Base-by-base conservation (phyloP, 495 filamentous ascomycete genomes). In the Aspergillus biplanus region DNA sequence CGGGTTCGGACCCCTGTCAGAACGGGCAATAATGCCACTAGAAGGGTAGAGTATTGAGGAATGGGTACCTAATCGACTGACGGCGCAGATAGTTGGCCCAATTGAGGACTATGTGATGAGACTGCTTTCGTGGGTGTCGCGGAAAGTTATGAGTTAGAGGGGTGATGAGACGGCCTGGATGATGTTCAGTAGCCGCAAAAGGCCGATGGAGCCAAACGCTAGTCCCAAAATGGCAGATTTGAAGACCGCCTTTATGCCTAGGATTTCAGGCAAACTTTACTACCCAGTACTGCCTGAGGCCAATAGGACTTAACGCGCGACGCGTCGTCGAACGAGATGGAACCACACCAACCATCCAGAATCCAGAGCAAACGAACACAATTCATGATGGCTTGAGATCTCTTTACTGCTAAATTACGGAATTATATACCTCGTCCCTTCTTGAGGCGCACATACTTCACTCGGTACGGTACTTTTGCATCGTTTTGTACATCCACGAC, bases 141-240 rank as follows among this genome's bases (percentile, higher is more conserved):
- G 63, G 63, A 42, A 60, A 15, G 58, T 46, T 54, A 57, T 52
- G 39, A 54, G 69, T 57, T 71, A 66, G 76, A 78, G 75, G 77
- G 77, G 77, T 70, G 72, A 67, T 64, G 67, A 63, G 57, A 62
- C 69, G 67, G 53, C 69, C 64, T 67, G 71, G 69, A 77, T 76
- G 76, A 79, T 75, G 76, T 77, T 76, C 68, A 57, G 75, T 79
- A 80, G 73, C 78, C 75, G 76, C 73, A 76, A 76, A 78, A 78
- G 75, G 72, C 77, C 77, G 75, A 75, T 64, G 72, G 69, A 72
- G 69, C 73, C 65, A 74, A 62, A 35, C 75, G 60, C 75, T 79
- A 78, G 67, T 72, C 74, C 68, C 16, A 16, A 66, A 71, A 64
- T 61, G 73, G 73, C 59, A 67, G 64, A 63, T 71, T 67, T 46